Percentiles rank a stretch among this genome's conserved stretches.
Conservation (phyloP, 139 green algal species). For the Pseudopediastrum boryanum region DNA sequence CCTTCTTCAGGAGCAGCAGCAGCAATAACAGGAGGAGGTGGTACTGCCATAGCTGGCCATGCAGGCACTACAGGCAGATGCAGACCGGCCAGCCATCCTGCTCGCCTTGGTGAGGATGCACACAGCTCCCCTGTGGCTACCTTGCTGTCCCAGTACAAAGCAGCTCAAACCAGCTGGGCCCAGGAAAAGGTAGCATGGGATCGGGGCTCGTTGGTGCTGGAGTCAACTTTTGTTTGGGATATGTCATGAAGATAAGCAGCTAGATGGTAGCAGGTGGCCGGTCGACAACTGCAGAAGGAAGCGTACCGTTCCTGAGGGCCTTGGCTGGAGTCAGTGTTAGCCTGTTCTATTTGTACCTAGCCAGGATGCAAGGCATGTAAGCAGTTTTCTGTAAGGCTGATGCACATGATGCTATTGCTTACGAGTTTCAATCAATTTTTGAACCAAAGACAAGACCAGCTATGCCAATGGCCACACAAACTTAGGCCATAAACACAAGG, state of each 20-base stretch:
- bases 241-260: neutral
- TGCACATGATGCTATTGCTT: too few relatives aligned
- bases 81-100: neutral
- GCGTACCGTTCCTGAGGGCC: neutral
- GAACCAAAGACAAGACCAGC: too few relatives aligned
- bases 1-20: neutral
- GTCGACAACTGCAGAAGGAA: neutral
- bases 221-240: too few relatives aligned
- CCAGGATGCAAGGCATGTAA: too few relatives aligned
- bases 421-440: too few relatives aligned
- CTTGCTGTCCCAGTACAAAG: constrained; percentile 67
- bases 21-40: neutral
- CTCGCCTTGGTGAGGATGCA: constrained; percentile 1
- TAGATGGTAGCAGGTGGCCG: neutral
- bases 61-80: too few relatives aligned
- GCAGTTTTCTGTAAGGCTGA: too few relatives aligned
- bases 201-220: neutral
- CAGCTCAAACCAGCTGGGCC: constrained; percentile 63
- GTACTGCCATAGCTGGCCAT: neutral
- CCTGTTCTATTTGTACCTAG: neutral
- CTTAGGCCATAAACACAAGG: too few relatives aligned
- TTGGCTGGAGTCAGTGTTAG: neutral
- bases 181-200: constrained; percentile 60
- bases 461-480: too few relatives aligned
- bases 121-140: constrained; percentile 49